A percentile compares a stretch with the other conserved stretches of the same genome.
Conservation (phyloP, 495 filamentous ascomycete species). For the Terfezia boudieri region DNA sequence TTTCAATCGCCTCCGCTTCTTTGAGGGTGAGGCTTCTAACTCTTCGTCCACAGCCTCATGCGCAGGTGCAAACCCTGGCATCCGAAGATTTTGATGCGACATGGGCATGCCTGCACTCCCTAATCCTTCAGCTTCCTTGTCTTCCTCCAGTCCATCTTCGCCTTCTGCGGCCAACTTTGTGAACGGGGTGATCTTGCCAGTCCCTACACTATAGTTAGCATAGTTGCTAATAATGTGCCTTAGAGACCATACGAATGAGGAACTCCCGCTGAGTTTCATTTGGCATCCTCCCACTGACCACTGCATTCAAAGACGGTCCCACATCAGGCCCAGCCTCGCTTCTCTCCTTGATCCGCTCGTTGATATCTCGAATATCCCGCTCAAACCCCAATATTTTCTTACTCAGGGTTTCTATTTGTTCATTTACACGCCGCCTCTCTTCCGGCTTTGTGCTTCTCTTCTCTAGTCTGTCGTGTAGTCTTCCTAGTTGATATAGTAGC, state of each 20-base stretch:
- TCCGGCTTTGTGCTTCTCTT: too few relatives aligned
- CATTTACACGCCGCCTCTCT: not conserved
- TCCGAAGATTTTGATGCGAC: conserved; percentile 49
- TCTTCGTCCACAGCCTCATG: conserved; percentile 2
- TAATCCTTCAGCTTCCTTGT: conserved; percentile 9
- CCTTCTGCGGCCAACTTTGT: conserved; percentile 35
- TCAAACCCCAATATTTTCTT: conserved; percentile 3
- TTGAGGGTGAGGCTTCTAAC: too few relatives aligned
- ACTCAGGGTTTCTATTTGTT: conserved; percentile 23
- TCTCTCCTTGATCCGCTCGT: conserved; percentile 23
- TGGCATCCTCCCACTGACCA: conserved; percentile 27
- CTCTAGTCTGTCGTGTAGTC: too few relatives aligned
- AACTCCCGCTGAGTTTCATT: conserved; percentile 72
- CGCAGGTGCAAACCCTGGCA: conserved; percentile 49
- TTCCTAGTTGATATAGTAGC: conserved; percentile 21
- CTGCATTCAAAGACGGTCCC: not conserved
- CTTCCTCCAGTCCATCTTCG: conserved; percentile 24
- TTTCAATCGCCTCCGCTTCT: not conserved
- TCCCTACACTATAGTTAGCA: conserved; percentile 20
- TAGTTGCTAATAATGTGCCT: not conserved
- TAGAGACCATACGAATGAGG: conserved; percentile 39
- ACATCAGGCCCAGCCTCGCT: conserved; percentile 39
- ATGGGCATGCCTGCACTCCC: conserved; percentile 12
- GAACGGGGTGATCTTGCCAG: conserved; percentile 93
- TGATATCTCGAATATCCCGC: conserved; percentile 15